Evolutionary conservation across 2,329 filamentous ascomycete genomes (phyloP), one percentile per base, ranked within the genome.

Genomic region (Trichoderma endophyticum): DNA sequence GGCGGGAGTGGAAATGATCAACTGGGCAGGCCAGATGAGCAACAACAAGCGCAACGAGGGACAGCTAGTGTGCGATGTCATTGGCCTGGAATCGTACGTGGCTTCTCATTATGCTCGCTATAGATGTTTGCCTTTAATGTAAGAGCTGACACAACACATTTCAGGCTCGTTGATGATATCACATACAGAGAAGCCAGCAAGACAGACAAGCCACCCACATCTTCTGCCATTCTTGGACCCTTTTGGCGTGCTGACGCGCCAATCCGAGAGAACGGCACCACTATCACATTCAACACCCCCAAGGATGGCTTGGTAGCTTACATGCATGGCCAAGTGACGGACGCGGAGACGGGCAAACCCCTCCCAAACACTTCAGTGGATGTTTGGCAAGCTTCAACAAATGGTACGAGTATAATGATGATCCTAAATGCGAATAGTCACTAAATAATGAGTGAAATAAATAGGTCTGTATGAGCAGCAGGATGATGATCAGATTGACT

Each of bases 211-310:
- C 78, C 83, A 15, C 85, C 90, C 12, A 96, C 93, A 6, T 88
- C 92, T 2, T 92, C 92, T 4, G 90, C 93, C 54, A 94, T 97
- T 75, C 87, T 97, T 0, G 94, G 94, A 0, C 94, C 94, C 1
- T 97, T 97, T 83, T 97, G 93, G 88, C 88, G 93, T 6, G 86
- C 89, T 57, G 87, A 94, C 75, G 89, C 93, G 0, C 93, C 93
- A 6, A 82, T 87, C 72, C 87, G 91, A 61, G 82, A 89, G n/a
- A 92, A 92, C 78, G 93, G 92, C 64, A 87, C 86, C 60, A 90
- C 85, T 76, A 93, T 96, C 74, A 85, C 90, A 24, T 83, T 83
- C 71, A 79, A 86, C 73, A 84, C 83, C 74, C 86, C 87, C 6
- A 72, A 81, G 67, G 83, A 84, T 71, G 83, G 78, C 15, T 76